Evolutionary conservation across 2,329 filamentous ascomycete genomes (phyloP).

Genomic region (Reticulascus tulasneorum): DNA sequence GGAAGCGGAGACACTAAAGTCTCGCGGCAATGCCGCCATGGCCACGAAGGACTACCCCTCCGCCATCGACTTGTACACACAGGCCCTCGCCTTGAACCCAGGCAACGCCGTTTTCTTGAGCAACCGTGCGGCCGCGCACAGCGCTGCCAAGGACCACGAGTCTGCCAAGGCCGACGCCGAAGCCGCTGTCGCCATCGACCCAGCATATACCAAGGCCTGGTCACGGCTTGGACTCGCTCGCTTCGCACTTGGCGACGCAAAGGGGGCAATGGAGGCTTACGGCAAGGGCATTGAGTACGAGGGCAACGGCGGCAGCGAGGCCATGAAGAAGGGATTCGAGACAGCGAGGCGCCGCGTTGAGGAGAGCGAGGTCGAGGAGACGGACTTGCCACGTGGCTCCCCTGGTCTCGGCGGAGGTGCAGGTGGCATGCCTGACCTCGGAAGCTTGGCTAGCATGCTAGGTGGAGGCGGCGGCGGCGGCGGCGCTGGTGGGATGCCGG

Average conservation of each 20-base stretch:
- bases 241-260: slow-evolving; percentile 86
- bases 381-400: slow-evolving; percentile 36
- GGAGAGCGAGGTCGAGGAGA: slow-evolving; percentile 62
- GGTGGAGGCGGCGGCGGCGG: slow-evolving; percentile 57
- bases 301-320: slow-evolving; percentile 88
- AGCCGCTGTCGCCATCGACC: slow-evolving; percentile 81
- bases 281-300: slow-evolving; percentile 88
- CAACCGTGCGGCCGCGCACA: slow-evolving; percentile 93
- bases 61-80: slow-evolving; percentile 83
- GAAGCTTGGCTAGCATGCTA: slow-evolving; percentile 68
- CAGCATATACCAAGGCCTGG: slow-evolving; percentile 96
- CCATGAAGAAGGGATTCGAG: slow-evolving; percentile 96
- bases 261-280: slow-evolving; percentile 93
- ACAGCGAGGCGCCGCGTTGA: slow-evolving; percentile 85
- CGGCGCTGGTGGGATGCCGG: slow-evolving; percentile 77
- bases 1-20: slow-evolving; percentile 85
- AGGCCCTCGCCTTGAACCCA: slow-evolving; percentile 77
- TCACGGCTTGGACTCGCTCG: slow-evolving; percentile 85
- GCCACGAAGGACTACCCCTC: slow-evolving; percentile 80
- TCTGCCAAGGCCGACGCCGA: slow-evolving; percentile 85
- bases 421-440: slow-evolving; percentile 65
- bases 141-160: slow-evolving; percentile 77
- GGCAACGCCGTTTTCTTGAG: slow-evolving; percentile 94
- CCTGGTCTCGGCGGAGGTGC: slow-evolving; percentile 25
- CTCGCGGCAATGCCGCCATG: slow-evolving; percentile 91